Conservation (phyloP, 495 filamentous ascomycete species). For the Usnea hakonensis region DNA sequence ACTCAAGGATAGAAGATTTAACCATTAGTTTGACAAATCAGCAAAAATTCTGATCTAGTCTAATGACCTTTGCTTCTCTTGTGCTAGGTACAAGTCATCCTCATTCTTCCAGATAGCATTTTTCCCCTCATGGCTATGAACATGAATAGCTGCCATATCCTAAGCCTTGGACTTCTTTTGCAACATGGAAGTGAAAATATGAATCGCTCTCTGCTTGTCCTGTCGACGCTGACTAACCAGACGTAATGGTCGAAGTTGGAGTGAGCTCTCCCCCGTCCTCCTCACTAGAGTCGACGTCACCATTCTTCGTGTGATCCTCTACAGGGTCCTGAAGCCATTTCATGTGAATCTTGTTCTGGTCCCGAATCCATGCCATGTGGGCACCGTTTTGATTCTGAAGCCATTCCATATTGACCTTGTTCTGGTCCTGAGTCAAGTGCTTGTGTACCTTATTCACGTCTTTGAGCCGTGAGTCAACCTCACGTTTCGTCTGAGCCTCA, state of each 20-base stretch:
- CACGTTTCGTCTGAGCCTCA: too few species aligned
- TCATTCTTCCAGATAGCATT: too few species aligned
- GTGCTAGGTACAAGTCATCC: neutral
- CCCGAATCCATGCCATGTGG: too few species aligned
- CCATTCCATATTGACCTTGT: too few species aligned
- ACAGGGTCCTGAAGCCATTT: neutral
- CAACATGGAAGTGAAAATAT: too few species aligned
- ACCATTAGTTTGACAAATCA: neutral
- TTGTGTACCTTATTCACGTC: too few species aligned
- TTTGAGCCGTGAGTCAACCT: too few species aligned
- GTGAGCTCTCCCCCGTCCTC: neutral
- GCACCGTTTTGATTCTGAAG: too few species aligned
- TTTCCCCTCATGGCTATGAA: neutral
- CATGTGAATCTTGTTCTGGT: too few species aligned
- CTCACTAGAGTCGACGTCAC: neutral
- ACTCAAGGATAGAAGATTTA: too few species aligned
- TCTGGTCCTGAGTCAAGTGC: too few species aligned
- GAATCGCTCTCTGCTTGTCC: neutral
- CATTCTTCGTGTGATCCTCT: neutral
- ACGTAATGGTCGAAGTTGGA: neutral
- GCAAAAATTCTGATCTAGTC: neutral
- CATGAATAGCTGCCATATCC: neutral
- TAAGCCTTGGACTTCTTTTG: neutral
- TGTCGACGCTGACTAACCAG: neutral
- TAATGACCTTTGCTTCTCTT: neutral